phyloP scores from a whole-genome alignment of 2,329 filamentous ascomycete genomes.

The Alternaria rosae region DNA sequence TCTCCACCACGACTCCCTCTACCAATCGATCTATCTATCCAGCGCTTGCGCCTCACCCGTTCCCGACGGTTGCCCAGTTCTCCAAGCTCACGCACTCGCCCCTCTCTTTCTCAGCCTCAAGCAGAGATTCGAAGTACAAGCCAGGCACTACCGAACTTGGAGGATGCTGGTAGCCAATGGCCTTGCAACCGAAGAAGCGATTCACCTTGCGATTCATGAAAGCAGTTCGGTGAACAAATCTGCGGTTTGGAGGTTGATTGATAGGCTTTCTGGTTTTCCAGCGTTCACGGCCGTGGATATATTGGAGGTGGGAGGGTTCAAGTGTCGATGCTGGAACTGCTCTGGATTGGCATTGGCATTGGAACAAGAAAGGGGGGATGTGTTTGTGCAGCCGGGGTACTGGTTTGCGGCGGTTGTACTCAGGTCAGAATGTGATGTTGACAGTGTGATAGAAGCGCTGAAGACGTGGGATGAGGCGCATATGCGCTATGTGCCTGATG shows the following conservation, averaged over 20 bases:
- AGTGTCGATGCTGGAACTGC: background rate
- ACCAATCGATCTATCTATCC: background rate
- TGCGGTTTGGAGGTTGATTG: background rate
- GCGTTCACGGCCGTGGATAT: background rate
- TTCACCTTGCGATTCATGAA: background rate
- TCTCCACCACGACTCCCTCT: background rate
- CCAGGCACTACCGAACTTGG: background rate
- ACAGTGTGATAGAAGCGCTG: background rate
- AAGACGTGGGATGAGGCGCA: background rate
- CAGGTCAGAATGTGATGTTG: background rate
- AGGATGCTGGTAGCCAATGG: background rate
- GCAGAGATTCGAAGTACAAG: background rate
- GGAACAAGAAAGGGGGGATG: background rate
- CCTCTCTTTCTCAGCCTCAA: background rate
- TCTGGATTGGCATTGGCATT: background rate
- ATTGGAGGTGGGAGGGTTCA: background rate
- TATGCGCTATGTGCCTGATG: background rate
- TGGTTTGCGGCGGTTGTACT: background rate
- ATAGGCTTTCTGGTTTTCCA: background rate
- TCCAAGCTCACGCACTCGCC: background rate
- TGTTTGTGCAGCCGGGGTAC: background rate
- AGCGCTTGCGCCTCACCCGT: background rate
- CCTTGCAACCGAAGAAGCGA: background rate
- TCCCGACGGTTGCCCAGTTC: background rate
- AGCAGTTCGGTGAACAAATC: background rate